A percentile compares a stretch with the other conserved stretches of the same genome.
Conservation (phyloP, 768 basidiomycete genomes). For the Boletellus ananas region DNA sequence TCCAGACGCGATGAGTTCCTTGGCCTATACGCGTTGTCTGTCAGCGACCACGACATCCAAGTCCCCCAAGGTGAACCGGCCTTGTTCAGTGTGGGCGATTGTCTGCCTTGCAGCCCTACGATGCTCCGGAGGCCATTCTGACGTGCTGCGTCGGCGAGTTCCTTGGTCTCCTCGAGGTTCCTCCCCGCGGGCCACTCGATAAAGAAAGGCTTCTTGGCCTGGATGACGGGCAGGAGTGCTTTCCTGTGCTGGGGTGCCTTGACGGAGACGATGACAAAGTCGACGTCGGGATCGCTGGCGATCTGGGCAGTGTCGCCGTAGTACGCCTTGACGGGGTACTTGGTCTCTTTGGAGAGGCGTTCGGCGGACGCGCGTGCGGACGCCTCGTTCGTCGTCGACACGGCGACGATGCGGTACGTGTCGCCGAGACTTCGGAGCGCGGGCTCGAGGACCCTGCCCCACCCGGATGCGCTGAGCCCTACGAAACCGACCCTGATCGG, state of each 20-base stretch:
- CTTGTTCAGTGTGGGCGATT: slow-evolving; percentile 10
- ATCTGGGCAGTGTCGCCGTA: slow-evolving; percentile 11
- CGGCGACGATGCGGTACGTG: slow-evolving; percentile 10
- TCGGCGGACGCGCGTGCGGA: slow-evolving; percentile 6
- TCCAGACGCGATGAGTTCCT: slow-evolving; percentile 5
- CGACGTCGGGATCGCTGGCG: slow-evolving; percentile 13
- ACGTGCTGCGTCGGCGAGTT: slow-evolving; percentile 8
- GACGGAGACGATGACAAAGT: slow-evolving; percentile 11
- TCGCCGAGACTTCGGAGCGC: slow-evolving; percentile 7
- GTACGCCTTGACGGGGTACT: slow-evolving; percentile 8
- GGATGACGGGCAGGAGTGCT: slow-evolving; percentile 9
- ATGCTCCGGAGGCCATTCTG: slow-evolving; percentile 5
- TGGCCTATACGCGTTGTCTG: not conserved
- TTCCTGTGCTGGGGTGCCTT: slow-evolving; percentile 7
- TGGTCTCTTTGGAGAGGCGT: slow-evolving; percentile 4
- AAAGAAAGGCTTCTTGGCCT: slow-evolving; percentile 12
- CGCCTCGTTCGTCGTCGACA: slow-evolving; percentile 8
- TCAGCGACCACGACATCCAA: not conserved
- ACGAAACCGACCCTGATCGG: slow-evolving; percentile 7
- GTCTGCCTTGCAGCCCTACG: slow-evolving; percentile 10
- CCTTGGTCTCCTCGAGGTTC: slow-evolving; percentile 5
- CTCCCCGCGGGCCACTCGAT: slow-evolving; percentile 14
- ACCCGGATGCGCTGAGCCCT: slow-evolving; percentile 4
- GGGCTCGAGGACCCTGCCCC: slow-evolving; percentile 8
- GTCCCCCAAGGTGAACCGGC: not conserved